A percentile compares a stretch with the other conserved stretches of the same genome.
Conservation (phyloP, 2,329 filamentous ascomycete genomes). For the Penicillium polonicum region DNA sequence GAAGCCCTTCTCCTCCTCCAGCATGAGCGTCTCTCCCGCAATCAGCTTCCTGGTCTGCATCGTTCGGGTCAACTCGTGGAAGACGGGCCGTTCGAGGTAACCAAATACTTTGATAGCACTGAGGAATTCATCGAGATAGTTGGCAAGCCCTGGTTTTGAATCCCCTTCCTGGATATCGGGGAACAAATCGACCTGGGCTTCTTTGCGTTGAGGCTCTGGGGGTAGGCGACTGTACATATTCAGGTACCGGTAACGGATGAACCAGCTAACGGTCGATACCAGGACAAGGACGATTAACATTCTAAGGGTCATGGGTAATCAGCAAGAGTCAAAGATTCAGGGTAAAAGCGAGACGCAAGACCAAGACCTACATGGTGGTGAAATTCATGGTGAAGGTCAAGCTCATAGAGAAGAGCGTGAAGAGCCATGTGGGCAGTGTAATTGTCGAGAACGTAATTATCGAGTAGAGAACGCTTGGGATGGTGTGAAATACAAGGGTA, state of each 20-base stretch:
- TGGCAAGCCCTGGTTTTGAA: slow-evolving; percentile 86
- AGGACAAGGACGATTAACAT: slow-evolving; percentile 75
- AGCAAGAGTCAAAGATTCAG: slow-evolving; percentile 5
- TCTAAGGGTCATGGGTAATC: slow-evolving; percentile 40
- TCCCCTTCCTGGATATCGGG: slow-evolving; percentile 89
- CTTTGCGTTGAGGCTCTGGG: slow-evolving; percentile 91
- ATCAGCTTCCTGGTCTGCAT: slow-evolving; percentile 98
- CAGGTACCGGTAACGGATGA: slow-evolving; percentile 90
- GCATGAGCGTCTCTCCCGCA: slow-evolving; percentile 87
- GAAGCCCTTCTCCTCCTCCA: slow-evolving; percentile 98
- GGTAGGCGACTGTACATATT: slow-evolving; percentile 96
- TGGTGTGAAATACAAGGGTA: slow-evolving; percentile 51
- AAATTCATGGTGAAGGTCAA: slow-evolving; percentile 98
- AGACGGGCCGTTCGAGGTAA: slow-evolving; percentile 92
- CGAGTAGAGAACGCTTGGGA: slow-evolving; percentile 69
- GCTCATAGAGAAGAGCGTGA: slow-evolving; percentile 85
- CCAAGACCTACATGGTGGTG: slow-evolving; percentile 72
- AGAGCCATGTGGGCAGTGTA: slow-evolving; percentile 83
- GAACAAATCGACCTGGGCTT: slow-evolving; percentile 92
- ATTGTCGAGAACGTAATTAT: slow-evolving; percentile 81
- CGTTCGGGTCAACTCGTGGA: slow-evolving; percentile 93
- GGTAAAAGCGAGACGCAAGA: not conserved
- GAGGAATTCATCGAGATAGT: slow-evolving; percentile 95
- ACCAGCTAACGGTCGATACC: slow-evolving; percentile 85
- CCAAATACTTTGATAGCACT: slow-evolving; percentile 99